These are phyloP conservation scores for Alternaria burnsii DNA, from an alignment of 2,329 filamentous ascomycete genomes.

Conservation along the genomic window DNA sequence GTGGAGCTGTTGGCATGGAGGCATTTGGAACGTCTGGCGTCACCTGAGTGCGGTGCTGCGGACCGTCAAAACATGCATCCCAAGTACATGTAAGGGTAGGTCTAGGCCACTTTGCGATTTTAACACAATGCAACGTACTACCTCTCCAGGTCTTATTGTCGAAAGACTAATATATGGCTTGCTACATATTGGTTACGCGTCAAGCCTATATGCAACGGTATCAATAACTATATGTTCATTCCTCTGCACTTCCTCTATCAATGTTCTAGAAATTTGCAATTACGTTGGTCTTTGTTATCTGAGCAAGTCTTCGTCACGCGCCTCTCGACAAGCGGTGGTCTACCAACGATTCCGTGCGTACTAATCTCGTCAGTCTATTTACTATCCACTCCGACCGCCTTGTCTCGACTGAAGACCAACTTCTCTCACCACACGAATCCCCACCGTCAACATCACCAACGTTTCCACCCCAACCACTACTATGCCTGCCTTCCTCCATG, in stretches of 20 bases:
- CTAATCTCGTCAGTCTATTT: no score
- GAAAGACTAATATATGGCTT: background rate
- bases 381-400: no score
- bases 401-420: no score
- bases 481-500: background rate
- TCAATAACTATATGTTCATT: background rate
- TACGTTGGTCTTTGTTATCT: background rate
- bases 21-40: constrained; percentile 14
- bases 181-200: background rate
- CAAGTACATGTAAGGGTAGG: background rate
- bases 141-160: background rate
- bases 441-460: no score
- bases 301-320: background rate
- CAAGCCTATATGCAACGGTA: background rate
- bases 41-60: constrained; percentile 7
- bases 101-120: no score
- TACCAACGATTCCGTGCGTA: no score
- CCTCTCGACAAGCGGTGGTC: background rate
- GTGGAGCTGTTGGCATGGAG: constrained; percentile 21
- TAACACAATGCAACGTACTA: background rate
- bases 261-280: background rate
- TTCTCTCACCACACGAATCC: no score
- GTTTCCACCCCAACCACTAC: no score
- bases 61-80: background rate
- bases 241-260: background rate